phyloP scores from a whole-genome alignment of 805 yeast genomes.

The Middelhovenomyces tepae region DNA sequence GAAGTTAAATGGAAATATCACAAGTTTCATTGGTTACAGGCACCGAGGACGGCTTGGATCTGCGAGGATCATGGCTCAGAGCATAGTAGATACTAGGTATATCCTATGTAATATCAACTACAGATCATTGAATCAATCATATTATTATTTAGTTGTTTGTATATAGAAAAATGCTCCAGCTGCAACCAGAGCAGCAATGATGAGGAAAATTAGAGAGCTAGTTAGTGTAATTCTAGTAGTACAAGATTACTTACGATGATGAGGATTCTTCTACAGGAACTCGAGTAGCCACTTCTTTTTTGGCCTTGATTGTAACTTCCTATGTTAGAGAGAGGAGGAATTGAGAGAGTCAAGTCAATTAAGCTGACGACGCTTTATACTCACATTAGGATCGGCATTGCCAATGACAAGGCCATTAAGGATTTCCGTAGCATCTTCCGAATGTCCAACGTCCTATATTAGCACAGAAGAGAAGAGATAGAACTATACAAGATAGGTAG shows the following conservation, averaged over 20 bases:
- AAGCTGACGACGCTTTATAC: too few relatives aligned
- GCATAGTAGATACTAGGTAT: too few relatives aligned
- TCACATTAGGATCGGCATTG: constrained; percentile 50
- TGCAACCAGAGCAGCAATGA: constrained; percentile 25
- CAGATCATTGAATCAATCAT: too few relatives aligned
- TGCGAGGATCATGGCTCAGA: too few relatives aligned
- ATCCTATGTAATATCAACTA: too few relatives aligned
- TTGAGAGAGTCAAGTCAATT: too few relatives aligned
- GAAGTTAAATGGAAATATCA: too few relatives aligned
- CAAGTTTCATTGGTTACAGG: too few relatives aligned
- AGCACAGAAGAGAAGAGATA: constrained; percentile 39
- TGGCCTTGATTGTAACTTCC: constrained; percentile 4
- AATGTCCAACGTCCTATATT: constrained; percentile 90
- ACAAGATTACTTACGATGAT: constrained; percentile 10
- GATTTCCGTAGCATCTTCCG: constrained; percentile 86
- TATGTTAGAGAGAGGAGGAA: constrained; percentile 16
- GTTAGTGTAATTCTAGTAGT: neutral
- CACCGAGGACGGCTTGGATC: too few relatives aligned
- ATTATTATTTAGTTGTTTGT: constrained; percentile 20
- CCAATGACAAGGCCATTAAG: constrained; percentile 67
- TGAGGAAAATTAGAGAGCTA: constrained; percentile 17
- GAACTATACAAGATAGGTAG: constrained; percentile 35
- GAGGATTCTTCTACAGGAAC: constrained; percentile 8
- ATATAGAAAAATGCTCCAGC: constrained; percentile 28
- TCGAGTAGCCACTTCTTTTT: constrained; percentile 7